Evolutionary conservation across 2,329 filamentous ascomycete genomes (phyloP).

Genomic region (Ascochyta clinopodiicola): DNA sequence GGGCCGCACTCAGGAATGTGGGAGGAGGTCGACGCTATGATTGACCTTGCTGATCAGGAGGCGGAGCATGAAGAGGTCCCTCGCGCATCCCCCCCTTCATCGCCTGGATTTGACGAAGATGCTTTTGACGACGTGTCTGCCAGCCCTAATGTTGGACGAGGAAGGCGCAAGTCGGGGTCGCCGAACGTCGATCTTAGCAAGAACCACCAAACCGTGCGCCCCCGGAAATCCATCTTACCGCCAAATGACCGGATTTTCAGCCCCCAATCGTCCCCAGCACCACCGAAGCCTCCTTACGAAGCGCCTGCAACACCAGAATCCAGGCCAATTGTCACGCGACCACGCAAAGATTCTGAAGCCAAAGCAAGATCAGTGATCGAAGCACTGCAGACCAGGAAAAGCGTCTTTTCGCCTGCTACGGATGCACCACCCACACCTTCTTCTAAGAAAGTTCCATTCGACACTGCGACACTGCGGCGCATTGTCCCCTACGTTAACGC

Average conservation of each 20-base stretch:
- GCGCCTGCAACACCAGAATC: conserved; percentile 33
- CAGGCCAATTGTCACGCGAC: conserved; percentile 48
- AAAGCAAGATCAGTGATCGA: conserved; percentile 69
- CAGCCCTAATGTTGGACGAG: conserved; percentile 40
- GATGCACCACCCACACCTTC: conserved; percentile 37
- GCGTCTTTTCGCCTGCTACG: conserved; percentile 34
- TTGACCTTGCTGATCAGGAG: conserved; percentile 76
- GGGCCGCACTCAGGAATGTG: conserved; percentile 69
- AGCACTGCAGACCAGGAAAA: conserved; percentile 61
- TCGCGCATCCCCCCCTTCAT: conserved; percentile 61
- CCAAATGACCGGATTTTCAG: conserved; percentile 47
- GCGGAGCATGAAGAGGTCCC: conserved; percentile 65
- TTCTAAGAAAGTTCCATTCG: conserved; percentile 67
- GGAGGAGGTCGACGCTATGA: conserved; percentile 86
- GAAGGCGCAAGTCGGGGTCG: conserved; percentile 38
- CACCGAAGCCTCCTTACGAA: conserved; percentile 34
- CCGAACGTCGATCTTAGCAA: conserved; percentile 38
- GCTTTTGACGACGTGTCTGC: conserved; percentile 62
- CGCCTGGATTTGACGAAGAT: conserved; percentile 64
- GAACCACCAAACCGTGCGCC: conserved; percentile 28
- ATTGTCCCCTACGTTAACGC: conserved; percentile 63
- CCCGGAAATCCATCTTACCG: conserved; percentile 45
- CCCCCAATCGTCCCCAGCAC: conserved; percentile 41
- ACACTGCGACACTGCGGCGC: conserved; percentile 68
- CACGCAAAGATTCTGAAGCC: conserved; percentile 63